Conservation (phyloP, 2,329 filamentous ascomycete genomes). For the Ceratocystis colombiana region DNA sequence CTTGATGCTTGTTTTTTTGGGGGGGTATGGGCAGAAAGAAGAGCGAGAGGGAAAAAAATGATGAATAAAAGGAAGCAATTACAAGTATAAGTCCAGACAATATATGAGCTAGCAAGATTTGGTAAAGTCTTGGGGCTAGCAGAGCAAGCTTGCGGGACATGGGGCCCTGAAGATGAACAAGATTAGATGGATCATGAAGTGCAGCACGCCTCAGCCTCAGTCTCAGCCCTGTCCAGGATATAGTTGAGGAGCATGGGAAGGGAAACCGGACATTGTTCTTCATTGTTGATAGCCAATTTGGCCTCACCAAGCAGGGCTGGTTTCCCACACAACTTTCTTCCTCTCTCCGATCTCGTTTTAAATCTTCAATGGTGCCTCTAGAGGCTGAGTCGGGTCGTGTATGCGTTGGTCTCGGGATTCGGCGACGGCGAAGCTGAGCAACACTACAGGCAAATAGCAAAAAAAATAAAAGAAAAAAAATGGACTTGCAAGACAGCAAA, state of each 20-base stretch:
- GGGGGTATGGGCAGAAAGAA: no score
- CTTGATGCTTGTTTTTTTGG: no score
- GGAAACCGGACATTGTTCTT: no score
- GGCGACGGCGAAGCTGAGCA: slow-evolving; percentile 6
- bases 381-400: no score
- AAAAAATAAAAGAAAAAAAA: neutral
- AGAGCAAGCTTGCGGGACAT: neutral
- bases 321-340: neutral
- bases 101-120: no score
- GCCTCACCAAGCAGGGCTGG: no score
- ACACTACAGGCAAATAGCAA: neutral
- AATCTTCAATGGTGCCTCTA: neutral
- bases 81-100: no score
- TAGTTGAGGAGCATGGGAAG: no score
- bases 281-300: no score
- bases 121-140: neutral
- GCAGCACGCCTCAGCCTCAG: slow-evolving; percentile 1
- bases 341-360: neutral
- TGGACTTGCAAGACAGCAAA: neutral
- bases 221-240: neutral
- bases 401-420: neutral
- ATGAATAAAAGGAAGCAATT: no score
- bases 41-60: no score
- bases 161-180: slow-evolving; percentile 2
- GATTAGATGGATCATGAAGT: slow-evolving; percentile 11